Percentiles rank a stretch among this genome's conserved stretches.
Conservation (phyloP, 768 basidiomycete genomes). For the Leucosporidium yakuticum region DNA sequence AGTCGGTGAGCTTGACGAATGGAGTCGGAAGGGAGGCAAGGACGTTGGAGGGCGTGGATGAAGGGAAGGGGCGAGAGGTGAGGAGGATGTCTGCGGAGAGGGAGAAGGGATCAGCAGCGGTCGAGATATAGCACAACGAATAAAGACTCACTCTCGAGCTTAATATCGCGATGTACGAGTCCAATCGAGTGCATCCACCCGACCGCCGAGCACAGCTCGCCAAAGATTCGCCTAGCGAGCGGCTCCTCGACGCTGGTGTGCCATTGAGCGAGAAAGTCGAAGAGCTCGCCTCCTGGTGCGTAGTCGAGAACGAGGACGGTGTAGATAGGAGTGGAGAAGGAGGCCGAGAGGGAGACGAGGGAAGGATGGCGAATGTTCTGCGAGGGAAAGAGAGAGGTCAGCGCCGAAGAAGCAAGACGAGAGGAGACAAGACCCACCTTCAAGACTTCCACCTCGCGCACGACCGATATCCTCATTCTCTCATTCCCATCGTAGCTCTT, state of each 20-base stretch:
- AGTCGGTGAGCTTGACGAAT: slow-evolving; percentile 77
- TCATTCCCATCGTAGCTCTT: slow-evolving; percentile 55
- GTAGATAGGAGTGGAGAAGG: slow-evolving; percentile 64
- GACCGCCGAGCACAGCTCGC: slow-evolving; percentile 68
- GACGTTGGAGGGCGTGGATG: slow-evolving; percentile 40
- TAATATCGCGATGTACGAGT: slow-evolving; percentile 84
- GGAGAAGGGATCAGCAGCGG: neutral
- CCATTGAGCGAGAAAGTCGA: slow-evolving; percentile 47
- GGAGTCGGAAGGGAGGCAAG: slow-evolving; percentile 49
- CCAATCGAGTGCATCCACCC: slow-evolving; percentile 82
- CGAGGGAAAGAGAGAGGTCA: slow-evolving; percentile 13
- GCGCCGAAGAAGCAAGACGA: slow-evolving; percentile 7
- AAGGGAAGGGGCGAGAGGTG: slow-evolving; percentile 51
- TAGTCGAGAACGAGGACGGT: slow-evolving; percentile 75
- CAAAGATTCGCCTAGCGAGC: slow-evolving; percentile 63
- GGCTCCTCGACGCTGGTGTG: slow-evolving; percentile 36
- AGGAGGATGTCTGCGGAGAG: slow-evolving; percentile 53
- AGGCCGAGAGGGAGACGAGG: slow-evolving; percentile 64
- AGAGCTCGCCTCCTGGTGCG: slow-evolving; percentile 71
- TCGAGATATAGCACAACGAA: neutral
- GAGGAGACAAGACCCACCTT: slow-evolving; percentile 50
- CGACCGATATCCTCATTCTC: slow-evolving; percentile 67
- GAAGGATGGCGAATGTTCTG: slow-evolving; percentile 75
- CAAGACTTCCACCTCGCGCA: slow-evolving; percentile 77
- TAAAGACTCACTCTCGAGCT: slow-evolving; percentile 54